Evolutionary conservation across 257 asterid species (phyloP).

Genomic region (Nicotiana attenuata): DNA sequence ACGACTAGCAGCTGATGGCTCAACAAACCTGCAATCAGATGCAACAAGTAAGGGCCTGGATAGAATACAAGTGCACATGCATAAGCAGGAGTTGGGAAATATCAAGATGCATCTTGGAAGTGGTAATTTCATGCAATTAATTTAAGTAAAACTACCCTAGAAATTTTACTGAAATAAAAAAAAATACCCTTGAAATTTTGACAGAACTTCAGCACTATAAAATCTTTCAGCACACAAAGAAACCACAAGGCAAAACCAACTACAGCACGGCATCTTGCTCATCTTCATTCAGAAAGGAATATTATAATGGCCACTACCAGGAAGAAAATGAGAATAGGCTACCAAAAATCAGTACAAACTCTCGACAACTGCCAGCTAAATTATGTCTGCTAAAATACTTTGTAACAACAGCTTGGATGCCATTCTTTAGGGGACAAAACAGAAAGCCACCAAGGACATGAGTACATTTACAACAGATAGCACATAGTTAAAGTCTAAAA

Average conservation of each 20-base stretch:
- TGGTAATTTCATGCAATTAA: not conserved
- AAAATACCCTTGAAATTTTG: not conserved
- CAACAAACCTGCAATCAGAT: slow-evolving; percentile 54
- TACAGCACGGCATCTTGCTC: not conserved
- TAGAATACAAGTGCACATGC: not conserved
- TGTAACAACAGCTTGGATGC: not conserved
- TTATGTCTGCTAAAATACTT: not conserved
- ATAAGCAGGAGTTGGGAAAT: not conserved
- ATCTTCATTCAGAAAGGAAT: not conserved
- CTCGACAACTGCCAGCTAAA: not conserved
- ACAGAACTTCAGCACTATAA: not conserved
- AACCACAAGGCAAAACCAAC: not conserved
- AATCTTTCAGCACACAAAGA: not conserved
- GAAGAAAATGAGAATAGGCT: not conserved
- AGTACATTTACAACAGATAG: not conserved
- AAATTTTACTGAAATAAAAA: not conserved
- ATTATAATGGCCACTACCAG: not conserved
- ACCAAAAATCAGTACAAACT: not conserved
- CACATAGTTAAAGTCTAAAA: not conserved
- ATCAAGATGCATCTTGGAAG: slow-evolving; percentile 2
- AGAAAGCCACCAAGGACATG: not conserved
- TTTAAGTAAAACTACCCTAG: not conserved
- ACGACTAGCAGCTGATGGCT: slow-evolving; percentile 49
- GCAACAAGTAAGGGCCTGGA: not conserved
- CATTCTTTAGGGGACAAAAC: not conserved